Base-by-base conservation (phyloP, 306 rosid genomes). In the Betula pendula region DNA sequence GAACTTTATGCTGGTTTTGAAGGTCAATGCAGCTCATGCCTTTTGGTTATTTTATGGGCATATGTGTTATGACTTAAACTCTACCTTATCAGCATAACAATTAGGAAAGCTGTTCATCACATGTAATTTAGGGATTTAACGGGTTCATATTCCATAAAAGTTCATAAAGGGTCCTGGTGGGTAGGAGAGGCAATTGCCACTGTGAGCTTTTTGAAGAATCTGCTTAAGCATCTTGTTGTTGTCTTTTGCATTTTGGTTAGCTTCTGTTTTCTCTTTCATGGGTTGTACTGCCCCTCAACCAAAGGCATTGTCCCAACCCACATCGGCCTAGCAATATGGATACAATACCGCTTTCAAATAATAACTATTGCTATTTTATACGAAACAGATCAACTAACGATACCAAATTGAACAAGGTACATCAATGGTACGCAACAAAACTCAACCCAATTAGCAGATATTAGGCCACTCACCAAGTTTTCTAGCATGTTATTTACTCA, bases 21-120 rank as follows among this genome's bases (percentile, higher is more conserved):
- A 35, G 75, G 71, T 62, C 29, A n/a, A 45, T 31, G 16, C 62
- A 47, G 67, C 44, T 81, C 24, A 8, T 51, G n/a, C 1, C 59
- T 47, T 35, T 35, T 10, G 52, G 8, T 68, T 20, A 43, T 68
- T 17, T 27, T 43, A 13, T 42, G 48, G 49, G 19, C 22, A 14
- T 27, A 5, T 27, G 24, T 58, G 13, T 67, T 5, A 10, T 15
- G 17, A 43, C 19, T 16, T 44, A 2, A 42, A 52, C 27, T 44
- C 11, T 53, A 19, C 60, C 58, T 40, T 43, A 6, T 48, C 56
- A 59, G 62, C 48, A 33, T 49, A 10, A 4, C 8, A 35, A 2
- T 79, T 38, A 33, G 43, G 22, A 31, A 62, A 62, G 68, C 1
- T 2, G 13, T 62, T 33, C 68, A 15, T 10, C 31, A 17, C 24